Conservation (phyloP, 2,329 filamentous ascomycete genomes). For the Colletotrichum agaves region DNA sequence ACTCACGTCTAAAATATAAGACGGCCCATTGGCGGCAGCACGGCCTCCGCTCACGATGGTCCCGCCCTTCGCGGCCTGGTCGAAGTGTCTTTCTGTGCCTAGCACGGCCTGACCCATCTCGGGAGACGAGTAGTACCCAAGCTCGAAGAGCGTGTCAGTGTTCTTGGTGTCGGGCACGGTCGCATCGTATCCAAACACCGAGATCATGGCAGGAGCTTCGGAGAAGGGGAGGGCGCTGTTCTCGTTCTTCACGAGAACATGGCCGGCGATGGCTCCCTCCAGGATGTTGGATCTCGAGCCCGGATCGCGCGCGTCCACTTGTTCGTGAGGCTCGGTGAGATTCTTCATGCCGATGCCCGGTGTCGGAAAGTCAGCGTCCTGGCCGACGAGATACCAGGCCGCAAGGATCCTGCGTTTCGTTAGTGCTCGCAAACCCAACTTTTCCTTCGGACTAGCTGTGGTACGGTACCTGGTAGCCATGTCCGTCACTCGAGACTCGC, state of each 20-base stretch:
- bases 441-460: too few species aligned
- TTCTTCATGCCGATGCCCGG: slow-evolving; percentile 71
- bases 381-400: slow-evolving; percentile 67
- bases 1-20: slow-evolving; percentile 60
- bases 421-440: background rate
- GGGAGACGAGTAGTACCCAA: slow-evolving; percentile 58
- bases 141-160: slow-evolving; percentile 54
- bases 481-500: slow-evolving; percentile 65
- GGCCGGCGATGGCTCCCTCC: slow-evolving; percentile 68
- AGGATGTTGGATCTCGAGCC: slow-evolving; percentile 56
- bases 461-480: slow-evolving; percentile 62
- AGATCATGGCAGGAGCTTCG: slow-evolving; percentile 64
- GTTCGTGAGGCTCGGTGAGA: slow-evolving; percentile 58
- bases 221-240: slow-evolving; percentile 70
- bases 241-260: slow-evolving; percentile 83
- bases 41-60: slow-evolving; percentile 64
- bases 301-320: slow-evolving; percentile 61
- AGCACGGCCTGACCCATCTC: slow-evolving; percentile 58
- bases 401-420: slow-evolving; percentile 68
- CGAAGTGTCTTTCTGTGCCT: slow-evolving; percentile 55
- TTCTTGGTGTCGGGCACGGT: slow-evolving; percentile 59
- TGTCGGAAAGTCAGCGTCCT: slow-evolving; percentile 58
- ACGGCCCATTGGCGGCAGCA: slow-evolving; percentile 60
- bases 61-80: slow-evolving; percentile 61
- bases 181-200: slow-evolving; percentile 74